A percentile compares a stretch with the other conserved stretches of the same genome.
Conservation (phyloP, 208 protist genomes). For the Leishmania tarentolae region DNA sequence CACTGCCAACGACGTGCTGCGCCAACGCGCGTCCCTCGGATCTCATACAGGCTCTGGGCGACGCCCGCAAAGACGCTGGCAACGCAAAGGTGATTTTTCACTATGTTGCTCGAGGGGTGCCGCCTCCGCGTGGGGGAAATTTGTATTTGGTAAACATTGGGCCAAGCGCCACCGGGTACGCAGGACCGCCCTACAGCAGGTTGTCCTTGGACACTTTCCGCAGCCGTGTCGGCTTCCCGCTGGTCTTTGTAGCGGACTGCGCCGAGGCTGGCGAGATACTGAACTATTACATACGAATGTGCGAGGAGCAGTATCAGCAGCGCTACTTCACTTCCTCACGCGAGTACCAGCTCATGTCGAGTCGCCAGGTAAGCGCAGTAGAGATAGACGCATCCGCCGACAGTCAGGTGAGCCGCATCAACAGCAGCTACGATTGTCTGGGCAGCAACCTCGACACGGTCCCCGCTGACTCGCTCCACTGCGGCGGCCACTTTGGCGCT, state of each 20-base stretch:
- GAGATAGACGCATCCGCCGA: constrained; percentile 36
- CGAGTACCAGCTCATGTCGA: constrained; percentile 47
- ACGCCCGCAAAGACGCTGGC: constrained; percentile 68
- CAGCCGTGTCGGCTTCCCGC: constrained; percentile 64
- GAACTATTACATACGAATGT: constrained; percentile 57
- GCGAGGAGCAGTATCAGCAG: constrained; percentile 64
- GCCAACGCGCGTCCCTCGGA: constrained; percentile 60
- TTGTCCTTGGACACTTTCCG: constrained; percentile 63
- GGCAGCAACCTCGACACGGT: constrained; percentile 27
- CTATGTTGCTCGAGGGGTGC: constrained; percentile 78
- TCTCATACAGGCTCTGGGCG: constrained; percentile 56
- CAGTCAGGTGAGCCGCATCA: neutral
- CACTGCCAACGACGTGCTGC: constrained; percentile 52
- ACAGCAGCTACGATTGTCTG: constrained; percentile 21
- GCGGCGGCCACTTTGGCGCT: constrained; percentile 14
- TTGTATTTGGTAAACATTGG: constrained; percentile 49
- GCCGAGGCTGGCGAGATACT: constrained; percentile 70
- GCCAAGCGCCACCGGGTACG: constrained; percentile 25
- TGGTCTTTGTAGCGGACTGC: constrained; percentile 88
- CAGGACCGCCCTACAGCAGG: constrained; percentile 38
- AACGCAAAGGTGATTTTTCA: constrained; percentile 81
- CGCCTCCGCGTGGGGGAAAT: constrained; percentile 48
- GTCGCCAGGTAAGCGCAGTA: constrained; percentile 36
- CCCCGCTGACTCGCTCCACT: constrained; percentile 10
- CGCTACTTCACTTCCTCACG: constrained; percentile 51